phyloP scores from a whole-genome alignment of 73 alveolate species.

The Stentor coeruleus region DNA sequence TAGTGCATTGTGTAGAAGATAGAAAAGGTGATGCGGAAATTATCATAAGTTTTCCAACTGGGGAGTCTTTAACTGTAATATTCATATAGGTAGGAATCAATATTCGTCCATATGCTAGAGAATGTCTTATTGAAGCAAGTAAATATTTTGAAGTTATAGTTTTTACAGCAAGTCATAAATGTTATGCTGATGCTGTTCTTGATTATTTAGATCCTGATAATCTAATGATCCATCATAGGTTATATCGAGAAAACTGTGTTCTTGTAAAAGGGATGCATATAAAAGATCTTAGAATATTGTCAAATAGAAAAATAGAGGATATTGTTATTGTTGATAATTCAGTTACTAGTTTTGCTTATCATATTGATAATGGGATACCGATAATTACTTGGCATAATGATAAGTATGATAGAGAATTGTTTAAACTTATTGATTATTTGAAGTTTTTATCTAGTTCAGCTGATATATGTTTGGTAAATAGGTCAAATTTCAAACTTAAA shows the following conservation, averaged over 20 bases:
- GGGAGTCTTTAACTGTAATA: slow-evolving; percentile 34
- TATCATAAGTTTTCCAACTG: too few relatives aligned
- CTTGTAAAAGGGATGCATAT: slow-evolving; percentile 75
- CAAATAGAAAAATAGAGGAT: slow-evolving; percentile 36
- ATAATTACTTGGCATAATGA: slow-evolving; percentile 54
- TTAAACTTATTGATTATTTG: slow-evolving; percentile 44
- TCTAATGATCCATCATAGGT: too few relatives aligned
- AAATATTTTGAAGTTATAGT: slow-evolving; percentile 46
- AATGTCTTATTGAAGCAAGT: slow-evolving; percentile 38
- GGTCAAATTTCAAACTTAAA: too few relatives aligned
- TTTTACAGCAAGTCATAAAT: slow-evolving; percentile 57
- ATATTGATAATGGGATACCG: slow-evolving; percentile 61
- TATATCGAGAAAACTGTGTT: too few relatives aligned
- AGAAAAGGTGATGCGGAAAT: slow-evolving; percentile 29
- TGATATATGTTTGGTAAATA: too few relatives aligned
- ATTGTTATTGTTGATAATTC: slow-evolving; percentile 54
- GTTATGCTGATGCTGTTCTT: slow-evolving; percentile 62
- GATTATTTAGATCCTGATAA: slow-evolving; percentile 80
- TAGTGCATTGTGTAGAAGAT: slow-evolving; percentile 35
- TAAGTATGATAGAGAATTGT: slow-evolving; percentile 55
- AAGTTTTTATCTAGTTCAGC: too few relatives aligned
- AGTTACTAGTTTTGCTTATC: slow-evolving; percentile 46
- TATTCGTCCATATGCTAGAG: slow-evolving; percentile 49
- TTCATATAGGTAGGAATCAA: slow-evolving; percentile 35
- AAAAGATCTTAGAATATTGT: slow-evolving; percentile 62